A percentile compares a stretch with the other conserved stretches of the same genome.
Evolutionary conservation across 2,329 filamentous ascomycete species (phyloP).

Genomic region (Arthrinium phaeospermum): DNA sequence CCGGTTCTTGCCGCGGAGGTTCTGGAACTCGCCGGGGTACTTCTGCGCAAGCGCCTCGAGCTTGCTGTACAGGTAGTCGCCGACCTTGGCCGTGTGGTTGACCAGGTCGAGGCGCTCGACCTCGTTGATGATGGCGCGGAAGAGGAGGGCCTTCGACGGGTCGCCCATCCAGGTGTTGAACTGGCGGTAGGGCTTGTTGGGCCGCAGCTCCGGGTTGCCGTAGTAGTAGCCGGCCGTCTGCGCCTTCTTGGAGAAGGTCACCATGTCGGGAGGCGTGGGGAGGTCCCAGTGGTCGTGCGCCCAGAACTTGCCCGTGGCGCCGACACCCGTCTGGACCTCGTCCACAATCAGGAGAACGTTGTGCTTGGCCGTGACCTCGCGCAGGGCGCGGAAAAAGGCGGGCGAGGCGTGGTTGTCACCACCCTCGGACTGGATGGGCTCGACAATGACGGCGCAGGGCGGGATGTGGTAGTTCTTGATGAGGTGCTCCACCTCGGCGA

Average conservation of each 20-base stretch:
- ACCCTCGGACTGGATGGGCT: conserved; percentile 92
- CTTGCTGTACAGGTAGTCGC: conserved; percentile 77
- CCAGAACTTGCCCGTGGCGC: conserved; percentile 94
- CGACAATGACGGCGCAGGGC: conserved; percentile 81
- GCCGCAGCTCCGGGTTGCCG: conserved; percentile 77
- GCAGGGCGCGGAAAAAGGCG: conserved; percentile 84
- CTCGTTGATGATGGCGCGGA: conserved; percentile 85
- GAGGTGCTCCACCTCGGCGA: conserved; percentile 82
- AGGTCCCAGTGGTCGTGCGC: conserved; percentile 95
- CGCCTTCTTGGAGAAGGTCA: conserved; percentile 95
- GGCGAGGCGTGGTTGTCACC: conserved; percentile 93
- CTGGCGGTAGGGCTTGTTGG: conserved; percentile 93
- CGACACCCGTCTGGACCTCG: conserved; percentile 92
- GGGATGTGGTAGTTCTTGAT: conserved; percentile 81
- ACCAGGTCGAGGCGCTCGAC: conserved; percentile 80
- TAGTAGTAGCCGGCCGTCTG: conserved; percentile 95
- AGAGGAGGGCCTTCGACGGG: conserved; percentile 81
- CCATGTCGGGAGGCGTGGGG: conserved; percentile 81
- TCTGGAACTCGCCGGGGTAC: conserved; percentile 79
- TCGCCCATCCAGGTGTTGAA: conserved; percentile 99
- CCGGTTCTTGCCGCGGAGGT: conserved; percentile 85
- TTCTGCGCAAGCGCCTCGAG: conserved; percentile 70
- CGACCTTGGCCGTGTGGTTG: conserved; percentile 75
- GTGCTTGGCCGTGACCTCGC: conserved; percentile 78
- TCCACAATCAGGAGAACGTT: conserved; percentile 87